Percentiles rank a stretch among this genome's conserved stretches.
Evolutionary conservation across 805 yeast genomes (phyloP).

Genomic region (Clavispora phyllophila): DNA sequence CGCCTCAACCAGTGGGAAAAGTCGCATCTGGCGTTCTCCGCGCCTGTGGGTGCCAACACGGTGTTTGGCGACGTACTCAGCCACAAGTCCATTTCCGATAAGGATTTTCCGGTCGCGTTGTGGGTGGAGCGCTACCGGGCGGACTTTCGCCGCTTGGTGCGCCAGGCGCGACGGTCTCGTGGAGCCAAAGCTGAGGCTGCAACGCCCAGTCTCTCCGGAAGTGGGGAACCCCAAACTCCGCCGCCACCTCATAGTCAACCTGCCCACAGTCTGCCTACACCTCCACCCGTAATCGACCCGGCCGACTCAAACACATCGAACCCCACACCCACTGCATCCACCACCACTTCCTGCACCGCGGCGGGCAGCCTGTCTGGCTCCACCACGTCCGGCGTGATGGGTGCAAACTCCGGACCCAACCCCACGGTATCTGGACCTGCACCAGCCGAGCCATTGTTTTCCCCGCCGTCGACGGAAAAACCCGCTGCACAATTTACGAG

Average conservation of each 20-base stretch:
- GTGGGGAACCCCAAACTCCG: too few relatives aligned
- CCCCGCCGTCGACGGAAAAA: background rate
- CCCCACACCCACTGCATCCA: too few relatives aligned
- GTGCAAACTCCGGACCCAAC: background rate
- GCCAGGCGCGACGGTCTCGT: slow-evolving; percentile 24
- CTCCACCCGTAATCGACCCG: too few relatives aligned
- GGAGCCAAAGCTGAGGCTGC: background rate
- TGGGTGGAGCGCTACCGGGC: slow-evolving; percentile 39
- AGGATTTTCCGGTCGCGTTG: slow-evolving; percentile 40
- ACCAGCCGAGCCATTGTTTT: too few relatives aligned
- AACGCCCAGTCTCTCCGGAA: too few relatives aligned
- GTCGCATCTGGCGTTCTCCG: slow-evolving; percentile 29
- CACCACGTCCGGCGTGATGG: too few relatives aligned
- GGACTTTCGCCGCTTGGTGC: slow-evolving; percentile 36
- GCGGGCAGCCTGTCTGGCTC: too few relatives aligned
- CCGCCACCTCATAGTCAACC: too few relatives aligned
- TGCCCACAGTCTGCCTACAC: too few relatives aligned
- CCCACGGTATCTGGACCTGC: background rate
- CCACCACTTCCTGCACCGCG: too few relatives aligned
- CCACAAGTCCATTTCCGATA: slow-evolving; percentile 35
- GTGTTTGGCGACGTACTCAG: slow-evolving; percentile 19
- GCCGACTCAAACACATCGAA: too few relatives aligned
- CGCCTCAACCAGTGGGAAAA: slow-evolving; percentile 66
- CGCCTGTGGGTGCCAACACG: slow-evolving; percentile 9
- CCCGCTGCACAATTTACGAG: background rate